Evolutionary conservation across 106 monocot genomes (phyloP).

Genomic region (Platanthera zijinensis): DNA sequence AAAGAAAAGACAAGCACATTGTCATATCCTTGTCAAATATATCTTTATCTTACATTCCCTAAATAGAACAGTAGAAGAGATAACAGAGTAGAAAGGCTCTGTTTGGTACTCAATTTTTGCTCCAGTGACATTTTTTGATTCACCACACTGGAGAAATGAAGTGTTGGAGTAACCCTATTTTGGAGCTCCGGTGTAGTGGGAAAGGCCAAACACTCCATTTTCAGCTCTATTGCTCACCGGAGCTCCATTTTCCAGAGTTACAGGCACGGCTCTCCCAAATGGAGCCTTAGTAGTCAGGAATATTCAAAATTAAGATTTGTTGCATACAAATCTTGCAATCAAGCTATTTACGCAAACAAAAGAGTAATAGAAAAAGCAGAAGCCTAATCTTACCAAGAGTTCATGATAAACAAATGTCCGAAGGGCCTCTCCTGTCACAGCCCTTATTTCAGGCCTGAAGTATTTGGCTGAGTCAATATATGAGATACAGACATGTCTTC

Average conservation of each 20-base stretch:
- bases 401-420: conserved; percentile 84
- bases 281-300: background rate
- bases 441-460: conserved; percentile 57
- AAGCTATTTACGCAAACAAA: background rate
- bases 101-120: no score
- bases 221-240: no score
- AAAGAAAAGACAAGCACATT: conserved; percentile 3
- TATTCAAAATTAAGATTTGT: background rate
- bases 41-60: background rate
- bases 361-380: background rate
- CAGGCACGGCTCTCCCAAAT: no score
- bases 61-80: background rate
- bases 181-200: no score
- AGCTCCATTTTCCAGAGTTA: background rate
- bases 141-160: no score
- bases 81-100: background rate
- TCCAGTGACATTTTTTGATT: no score
- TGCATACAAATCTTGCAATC: background rate
- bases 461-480: conserved; percentile 80
- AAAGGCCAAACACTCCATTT: background rate
- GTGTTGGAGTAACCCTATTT: no score
- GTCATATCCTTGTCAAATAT: background rate
- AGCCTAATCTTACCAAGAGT: conserved; percentile 46
- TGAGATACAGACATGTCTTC: conserved; percentile 47
- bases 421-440: conserved; percentile 58